phyloP scores from a whole-genome alignment of 2,329 filamentous ascomycete species.

The Nakataea oryzae region DNA sequence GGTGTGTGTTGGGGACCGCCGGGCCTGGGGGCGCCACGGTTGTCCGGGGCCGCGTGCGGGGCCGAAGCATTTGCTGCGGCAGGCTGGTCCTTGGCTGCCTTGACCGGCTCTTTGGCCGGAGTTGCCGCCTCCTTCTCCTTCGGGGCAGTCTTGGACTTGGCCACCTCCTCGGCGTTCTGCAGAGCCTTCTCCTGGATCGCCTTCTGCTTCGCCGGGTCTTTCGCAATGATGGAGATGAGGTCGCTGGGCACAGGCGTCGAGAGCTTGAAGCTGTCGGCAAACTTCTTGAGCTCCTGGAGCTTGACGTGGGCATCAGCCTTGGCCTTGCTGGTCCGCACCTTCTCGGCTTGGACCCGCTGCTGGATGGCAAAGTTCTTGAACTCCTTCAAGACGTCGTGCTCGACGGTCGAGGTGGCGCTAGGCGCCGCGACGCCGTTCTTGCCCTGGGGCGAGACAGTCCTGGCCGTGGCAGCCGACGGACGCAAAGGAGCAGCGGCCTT shows the following conservation, averaged over 20 bases:
- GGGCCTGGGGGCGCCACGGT: conserved; percentile 14
- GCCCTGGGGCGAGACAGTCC: conserved; percentile 28
- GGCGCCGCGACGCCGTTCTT: conserved; percentile 28
- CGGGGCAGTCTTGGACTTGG: conserved; percentile 31
- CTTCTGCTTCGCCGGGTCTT: conserved; percentile 89
- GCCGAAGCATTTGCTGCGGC: conserved; percentile 11
- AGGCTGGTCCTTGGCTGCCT: conserved; percentile 4
- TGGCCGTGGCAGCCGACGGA: conserved; percentile 26
- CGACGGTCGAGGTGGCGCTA: conserved; percentile 50
- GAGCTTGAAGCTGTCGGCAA: conserved; percentile 88
- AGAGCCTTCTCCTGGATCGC: conserved; percentile 85
- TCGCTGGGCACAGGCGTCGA: conserved; percentile 86
- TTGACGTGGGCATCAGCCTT: conserved; percentile 81
- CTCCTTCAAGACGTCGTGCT: conserved; percentile 48
- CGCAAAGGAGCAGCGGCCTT: conserved; percentile 9
- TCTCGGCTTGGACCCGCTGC: conserved; percentile 44
- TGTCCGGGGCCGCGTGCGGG: conserved; percentile 5
- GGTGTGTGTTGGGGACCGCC: conserved; percentile 21
- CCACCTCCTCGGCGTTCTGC: conserved; percentile 58
- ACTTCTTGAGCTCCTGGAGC: conserved; percentile 89
- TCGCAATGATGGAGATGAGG: conserved; percentile 88
- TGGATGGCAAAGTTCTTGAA: conserved; percentile 55
- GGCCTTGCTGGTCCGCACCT: conserved; percentile 44
- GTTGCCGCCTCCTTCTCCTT: conserved; percentile 40
- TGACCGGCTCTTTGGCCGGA: conserved; percentile 11